Base-by-base conservation (phyloP, 179 eudicot species). In the Beta lomatogona region DNA sequence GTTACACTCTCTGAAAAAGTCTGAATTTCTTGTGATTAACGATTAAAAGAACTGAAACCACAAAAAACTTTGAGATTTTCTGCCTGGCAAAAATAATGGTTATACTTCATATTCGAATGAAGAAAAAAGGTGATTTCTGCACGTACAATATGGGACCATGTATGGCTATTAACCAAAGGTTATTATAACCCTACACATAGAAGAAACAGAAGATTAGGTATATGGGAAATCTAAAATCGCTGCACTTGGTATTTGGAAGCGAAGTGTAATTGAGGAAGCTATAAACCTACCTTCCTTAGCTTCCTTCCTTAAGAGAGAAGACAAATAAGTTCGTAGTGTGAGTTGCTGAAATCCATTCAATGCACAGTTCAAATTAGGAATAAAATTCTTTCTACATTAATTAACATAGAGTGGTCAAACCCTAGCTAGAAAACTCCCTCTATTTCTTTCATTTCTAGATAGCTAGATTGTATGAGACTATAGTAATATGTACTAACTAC, bases 371-470 rank as follows among this genome's bases (percentile, higher is more conserved):
- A 19, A n/a, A 72, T 48, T 52, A 72, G 53, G 22, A 69, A 69
- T n/a, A 36, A 5, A 67, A 36, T 74, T 74, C 77, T 54, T 74
- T 31, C 22, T 74, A 55, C 25, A 12, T 13, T 12, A 57, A 28
- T 31, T 74, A 4, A 6, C 36, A 74, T 74, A 25, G 64, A 55
- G 64, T 21, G 64, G 77, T 74, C 77, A 54, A 74, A 55, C 64
- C 64, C 64, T 59, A 19, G 64, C 64, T 19, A 59, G 64, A 21
- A 9, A 59, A 18, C 64, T 59, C 64, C 64, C 64, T 59, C 64
- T 59, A 59, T 3, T 59, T 59, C 25, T 59, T 59, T n/a, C 7
- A 18, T 59, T 59, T 59, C 64, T 1, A 25, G 28, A 25, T 25
- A 25, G 28, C 64, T 6, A 19, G 64, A 59, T 59, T 5, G 7